Evolutionary conservation across 1,284 basidiomycete species (phyloP).

Genomic region (Inonotus hispidus): DNA sequence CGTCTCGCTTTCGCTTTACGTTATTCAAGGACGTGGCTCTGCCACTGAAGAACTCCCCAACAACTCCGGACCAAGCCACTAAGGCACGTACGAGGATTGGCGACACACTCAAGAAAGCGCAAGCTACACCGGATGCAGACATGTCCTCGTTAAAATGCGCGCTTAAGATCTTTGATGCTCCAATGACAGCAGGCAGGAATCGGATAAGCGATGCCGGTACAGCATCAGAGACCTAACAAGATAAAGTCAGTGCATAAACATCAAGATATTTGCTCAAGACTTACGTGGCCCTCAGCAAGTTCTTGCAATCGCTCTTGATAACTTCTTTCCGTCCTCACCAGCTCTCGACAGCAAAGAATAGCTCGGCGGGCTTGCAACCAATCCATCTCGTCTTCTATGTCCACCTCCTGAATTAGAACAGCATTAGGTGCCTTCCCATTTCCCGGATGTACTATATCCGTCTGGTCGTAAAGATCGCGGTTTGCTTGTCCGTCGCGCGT

Average conservation of each 20-base stretch:
- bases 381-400: constrained; percentile 27
- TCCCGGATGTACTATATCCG: background rate
- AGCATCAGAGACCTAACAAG: constrained; percentile 33
- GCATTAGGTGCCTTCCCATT: constrained; percentile 4
- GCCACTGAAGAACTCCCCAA: constrained; percentile 50
- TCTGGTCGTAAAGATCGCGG: constrained; percentile 16
- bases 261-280: constrained; percentile 13
- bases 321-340: constrained; percentile 59
- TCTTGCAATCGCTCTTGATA: constrained; percentile 49
- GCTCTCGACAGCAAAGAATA: constrained; percentile 54
- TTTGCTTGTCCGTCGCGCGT: constrained; percentile 22
- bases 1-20: constrained; percentile 22
- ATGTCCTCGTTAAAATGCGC: constrained; percentile 50
- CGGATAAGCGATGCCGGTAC: constrained; percentile 50
- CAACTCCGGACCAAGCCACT: constrained; percentile 57
- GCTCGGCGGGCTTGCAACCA: constrained; percentile 55
- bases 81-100: constrained; percentile 50
- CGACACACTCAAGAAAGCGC: constrained; percentile 50
- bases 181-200: constrained; percentile 45
- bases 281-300: constrained; percentile 38
- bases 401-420: constrained; percentile 4
- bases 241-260: constrained; percentile 8
- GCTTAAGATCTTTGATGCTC: constrained; percentile 43
- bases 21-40: constrained; percentile 21
- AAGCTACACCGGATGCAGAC: constrained; percentile 53